Evolutionary conservation across 352 stramenopile species (phyloP).

Genomic region (Elongisporangium undulatum): DNA sequence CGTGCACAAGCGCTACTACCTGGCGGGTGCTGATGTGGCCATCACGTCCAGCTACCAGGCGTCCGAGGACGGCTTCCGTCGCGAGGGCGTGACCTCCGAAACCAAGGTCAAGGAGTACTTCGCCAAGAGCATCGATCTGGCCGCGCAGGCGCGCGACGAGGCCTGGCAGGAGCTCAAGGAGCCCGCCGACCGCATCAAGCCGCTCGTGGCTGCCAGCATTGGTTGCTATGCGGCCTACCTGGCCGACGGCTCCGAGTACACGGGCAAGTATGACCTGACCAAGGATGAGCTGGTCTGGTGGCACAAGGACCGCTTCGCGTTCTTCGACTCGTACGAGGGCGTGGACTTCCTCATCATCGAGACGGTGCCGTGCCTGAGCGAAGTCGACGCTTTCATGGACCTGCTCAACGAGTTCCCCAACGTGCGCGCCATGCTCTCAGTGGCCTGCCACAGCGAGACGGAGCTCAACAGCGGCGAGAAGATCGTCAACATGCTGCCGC

Average conservation of each 20-base stretch:
- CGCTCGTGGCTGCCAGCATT: conserved; percentile 78
- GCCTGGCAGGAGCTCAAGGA: conserved; percentile 42
- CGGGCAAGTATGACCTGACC: conserved; percentile 70
- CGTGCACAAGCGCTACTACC: conserved; percentile 73
- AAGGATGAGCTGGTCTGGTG: conserved; percentile 66
- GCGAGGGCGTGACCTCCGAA: conserved; percentile 39
- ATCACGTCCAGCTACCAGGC: conserved; percentile 87
- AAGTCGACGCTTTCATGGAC: conserved; percentile 75
- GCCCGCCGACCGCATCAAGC: conserved; percentile 37
- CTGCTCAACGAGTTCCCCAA: conserved; percentile 64
- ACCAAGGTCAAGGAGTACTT: conserved; percentile 60
- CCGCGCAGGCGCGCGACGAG: conserved; percentile 49
- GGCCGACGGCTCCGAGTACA: conserved; percentile 88
- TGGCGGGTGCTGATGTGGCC: conserved; percentile 70
- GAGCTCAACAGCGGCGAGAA: conserved; percentile 69
- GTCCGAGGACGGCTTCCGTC: conserved; percentile 77
- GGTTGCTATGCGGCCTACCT: conserved; percentile 82
- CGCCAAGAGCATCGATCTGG: conserved; percentile 74
- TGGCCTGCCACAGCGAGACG: conserved; percentile 55
- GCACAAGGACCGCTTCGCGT: conserved; percentile 70
- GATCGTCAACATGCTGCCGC: conserved; percentile 30
- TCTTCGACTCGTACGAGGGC: conserved; percentile 43
- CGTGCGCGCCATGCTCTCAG: conserved; percentile 50
- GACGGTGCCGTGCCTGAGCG: conserved; percentile 82
- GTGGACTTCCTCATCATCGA: conserved; percentile 81